These are phyloP conservation scores for Coemansia aciculifera DNA, from an alignment of 192 early-diverging fungal species.

Conservation along the genomic window DNA sequence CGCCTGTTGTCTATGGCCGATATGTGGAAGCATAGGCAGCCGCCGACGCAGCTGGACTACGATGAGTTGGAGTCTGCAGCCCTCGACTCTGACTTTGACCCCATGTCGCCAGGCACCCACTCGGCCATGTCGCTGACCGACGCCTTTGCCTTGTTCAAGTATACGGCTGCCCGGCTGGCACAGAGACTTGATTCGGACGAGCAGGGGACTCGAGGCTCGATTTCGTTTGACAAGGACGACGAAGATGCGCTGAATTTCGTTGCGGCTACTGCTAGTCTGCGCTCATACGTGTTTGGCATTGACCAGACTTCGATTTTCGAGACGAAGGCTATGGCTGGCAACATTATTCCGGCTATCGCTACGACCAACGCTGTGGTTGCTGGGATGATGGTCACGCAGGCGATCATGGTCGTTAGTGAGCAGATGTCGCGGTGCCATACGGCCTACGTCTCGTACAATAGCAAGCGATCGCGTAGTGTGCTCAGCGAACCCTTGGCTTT, in stretches of 20 bases:
- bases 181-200: slow-evolving; percentile 2
- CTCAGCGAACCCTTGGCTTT: slow-evolving; percentile 61
- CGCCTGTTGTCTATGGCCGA: slow-evolving; percentile 82
- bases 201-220: not conserved
- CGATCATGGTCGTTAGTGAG: slow-evolving; percentile 66
- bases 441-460: slow-evolving; percentile 64
- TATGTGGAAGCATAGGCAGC: slow-evolving; percentile 78
- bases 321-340: slow-evolving; percentile 98
- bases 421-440: slow-evolving; percentile 34
- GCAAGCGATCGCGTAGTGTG: slow-evolving; percentile 61
- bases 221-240: slow-evolving; percentile 97
- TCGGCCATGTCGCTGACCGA: slow-evolving; percentile 70
- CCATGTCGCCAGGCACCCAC: slow-evolving; percentile 63
- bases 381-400: slow-evolving; percentile 89
- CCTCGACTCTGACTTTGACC: slow-evolving; percentile 8
- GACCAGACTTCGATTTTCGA: slow-evolving; percentile 77
- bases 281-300: slow-evolving; percentile 82
- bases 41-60: slow-evolving; percentile 71
- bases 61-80: slow-evolving; percentile 29
- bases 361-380: slow-evolving; percentile 97
- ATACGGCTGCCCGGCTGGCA: slow-evolving; percentile 49
- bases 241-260: slow-evolving; percentile 89
- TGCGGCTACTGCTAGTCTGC: slow-evolving; percentile 85
- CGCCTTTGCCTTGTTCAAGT: slow-evolving; percentile 67
- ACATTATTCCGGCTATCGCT: slow-evolving; percentile 97